Base-by-base conservation (phyloP, 2,329 filamentous ascomycete species). In the Cladorrhinum sp. region DNA sequence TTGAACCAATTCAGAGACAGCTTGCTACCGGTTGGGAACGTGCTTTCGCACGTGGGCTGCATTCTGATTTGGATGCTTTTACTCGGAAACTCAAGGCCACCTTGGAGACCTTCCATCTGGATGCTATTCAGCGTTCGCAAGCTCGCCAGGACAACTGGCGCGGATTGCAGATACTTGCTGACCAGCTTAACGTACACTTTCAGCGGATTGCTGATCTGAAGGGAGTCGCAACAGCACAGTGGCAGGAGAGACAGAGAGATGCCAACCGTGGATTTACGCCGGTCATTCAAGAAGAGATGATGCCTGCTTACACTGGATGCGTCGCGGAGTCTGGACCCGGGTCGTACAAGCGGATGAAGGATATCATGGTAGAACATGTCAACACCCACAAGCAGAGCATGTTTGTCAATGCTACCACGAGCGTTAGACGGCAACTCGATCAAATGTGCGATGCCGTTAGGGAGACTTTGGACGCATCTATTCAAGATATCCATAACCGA, bases 341-440 rank as follows among this genome's bases (percentile, higher is more conserved):
- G 1, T 69, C 59, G 1, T 71, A 50, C 29, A 64, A 54, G 38
- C 67, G 68, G 8, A 71, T 71, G 68, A 71, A 70, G 62, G 49
- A 48, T 9, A 51, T 63, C 29, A 69, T 70, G 68, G 36, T 63
- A 6, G 22, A 16, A 2, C 67, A 69, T 55, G 69, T 70, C n/a
- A 57, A 58, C 2, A 32, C 24, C 2, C 16, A 54, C 2, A 58
- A 60, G 8, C 27, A 57, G 5, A 55, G 22, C 32, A 70, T 69
- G 65, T 70, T 70, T 49, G 60, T 55, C 8, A 50, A 51, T 36
- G 65, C 66, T 55, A 67, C 65, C 20, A 55, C 63, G 52, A 61
- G 24, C 12, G 68, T 70, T 7, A 58, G 59, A 36, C 13, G 54
- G 10, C 64, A 65, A 51, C 64, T 71, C n/a, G 57, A 65, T 6